Conservation (phyloP, 2,329 filamentous ascomycete genomes). For the Tolypocladium paradoxum region DNA sequence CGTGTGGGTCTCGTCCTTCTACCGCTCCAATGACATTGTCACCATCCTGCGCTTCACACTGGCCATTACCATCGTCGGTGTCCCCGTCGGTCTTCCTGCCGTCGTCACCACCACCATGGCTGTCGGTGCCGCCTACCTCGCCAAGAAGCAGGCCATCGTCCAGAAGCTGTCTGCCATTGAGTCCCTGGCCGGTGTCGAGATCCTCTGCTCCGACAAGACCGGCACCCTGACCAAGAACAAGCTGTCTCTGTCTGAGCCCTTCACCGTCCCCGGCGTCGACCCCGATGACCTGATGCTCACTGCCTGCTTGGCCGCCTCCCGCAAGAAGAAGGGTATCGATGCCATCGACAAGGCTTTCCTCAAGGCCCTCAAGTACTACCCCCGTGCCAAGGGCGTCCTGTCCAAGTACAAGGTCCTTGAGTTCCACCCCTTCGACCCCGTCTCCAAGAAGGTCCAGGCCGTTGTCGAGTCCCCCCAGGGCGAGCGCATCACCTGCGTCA, state of each 20-base stretch:
- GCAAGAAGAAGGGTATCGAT: constrained; percentile 93
- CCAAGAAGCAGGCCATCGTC: constrained; percentile 87
- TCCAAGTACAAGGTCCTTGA: constrained; percentile 76
- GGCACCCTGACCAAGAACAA: constrained; percentile 93
- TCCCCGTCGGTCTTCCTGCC: constrained; percentile 84
- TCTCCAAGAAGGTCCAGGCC: constrained; percentile 86
- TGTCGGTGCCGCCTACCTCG: constrained; percentile 82
- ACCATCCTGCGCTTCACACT: constrained; percentile 74
- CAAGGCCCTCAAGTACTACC: constrained; percentile 74
- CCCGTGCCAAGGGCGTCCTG: constrained; percentile 68
- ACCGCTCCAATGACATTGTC: constrained; percentile 73
- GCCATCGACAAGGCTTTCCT: constrained; percentile 93
- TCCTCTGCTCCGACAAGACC: constrained; percentile 91
- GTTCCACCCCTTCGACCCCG: constrained; percentile 83
- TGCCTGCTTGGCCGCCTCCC: constrained; percentile 78
- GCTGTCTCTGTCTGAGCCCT: constrained; percentile 76
- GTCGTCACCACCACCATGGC: constrained; percentile 94
- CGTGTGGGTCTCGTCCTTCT: constrained; percentile 82
- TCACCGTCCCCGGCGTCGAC: constrained; percentile 70
- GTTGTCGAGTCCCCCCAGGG: constrained; percentile 75
- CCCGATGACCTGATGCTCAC: constrained; percentile 85
- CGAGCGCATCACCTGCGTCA: constrained; percentile 78
- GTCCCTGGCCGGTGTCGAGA: constrained; percentile 84
- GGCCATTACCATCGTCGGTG: constrained; percentile 83
- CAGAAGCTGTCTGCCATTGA: constrained; percentile 89